Evolutionary conservation across 106 monocot genomes (phyloP).

Genomic region (Allium cepa): DNA sequence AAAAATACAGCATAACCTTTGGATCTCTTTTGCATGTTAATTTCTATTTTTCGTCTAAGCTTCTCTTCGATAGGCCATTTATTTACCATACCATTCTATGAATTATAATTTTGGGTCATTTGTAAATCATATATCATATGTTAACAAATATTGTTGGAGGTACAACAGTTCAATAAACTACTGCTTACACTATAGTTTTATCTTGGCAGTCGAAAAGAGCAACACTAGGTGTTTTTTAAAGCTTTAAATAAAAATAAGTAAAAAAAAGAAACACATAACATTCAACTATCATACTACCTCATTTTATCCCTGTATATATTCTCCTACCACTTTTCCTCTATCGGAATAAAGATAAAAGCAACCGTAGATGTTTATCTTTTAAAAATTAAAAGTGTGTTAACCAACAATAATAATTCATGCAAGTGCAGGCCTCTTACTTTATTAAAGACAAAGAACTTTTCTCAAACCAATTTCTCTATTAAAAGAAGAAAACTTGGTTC

Average conservation of each 20-base stretch:
- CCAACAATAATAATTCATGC: neutral
- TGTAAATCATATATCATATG: too few relatives aligned
- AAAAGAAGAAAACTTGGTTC: neutral
- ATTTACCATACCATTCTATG: too few relatives aligned
- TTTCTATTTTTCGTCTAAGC: too few relatives aligned
- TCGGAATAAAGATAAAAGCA: neutral
- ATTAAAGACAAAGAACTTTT: neutral
- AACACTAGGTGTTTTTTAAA: neutral
- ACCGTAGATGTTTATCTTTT: neutral
- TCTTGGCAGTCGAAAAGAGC: neutral
- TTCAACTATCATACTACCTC: neutral
- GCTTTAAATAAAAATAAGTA: neutral
- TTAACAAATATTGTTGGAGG: too few relatives aligned
- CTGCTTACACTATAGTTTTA: too few relatives aligned
- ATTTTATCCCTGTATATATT: neutral
- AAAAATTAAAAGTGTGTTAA: neutral
- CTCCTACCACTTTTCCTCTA: neutral
- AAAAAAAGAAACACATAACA: neutral
- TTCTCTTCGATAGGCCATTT: too few relatives aligned
- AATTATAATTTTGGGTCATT: too few relatives aligned
- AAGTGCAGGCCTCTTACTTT: neutral
- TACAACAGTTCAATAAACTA: too few relatives aligned
- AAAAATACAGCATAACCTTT: too few relatives aligned
- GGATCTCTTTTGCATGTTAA: too few relatives aligned
- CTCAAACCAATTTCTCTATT: conserved; percentile 6